phyloP scores from a whole-genome alignment of 306 rosid genomes.

The Hippophae rhamnoides region DNA sequence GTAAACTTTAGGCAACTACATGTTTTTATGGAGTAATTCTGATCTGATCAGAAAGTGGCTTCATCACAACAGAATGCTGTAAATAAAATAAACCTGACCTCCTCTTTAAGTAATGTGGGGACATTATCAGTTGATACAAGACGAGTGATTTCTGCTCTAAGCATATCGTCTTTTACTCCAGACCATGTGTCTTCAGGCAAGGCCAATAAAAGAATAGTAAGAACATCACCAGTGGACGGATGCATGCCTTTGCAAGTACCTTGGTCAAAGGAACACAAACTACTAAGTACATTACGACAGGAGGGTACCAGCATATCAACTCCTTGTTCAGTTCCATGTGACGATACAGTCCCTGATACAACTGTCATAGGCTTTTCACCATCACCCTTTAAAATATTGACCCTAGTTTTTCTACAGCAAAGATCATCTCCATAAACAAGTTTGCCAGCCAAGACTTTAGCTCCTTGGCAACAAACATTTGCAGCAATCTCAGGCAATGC shows the following conservation, averaged over 20 bases:
- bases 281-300: constrained; percentile 31
- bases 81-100: constrained; percentile 32
- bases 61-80: too few relatives aligned
- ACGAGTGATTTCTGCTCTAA: constrained; percentile 33
- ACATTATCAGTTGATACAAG: constrained; percentile 47
- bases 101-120: constrained; percentile 60
- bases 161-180: constrained; percentile 49
- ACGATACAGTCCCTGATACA: constrained; percentile 59
- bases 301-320: constrained; percentile 62
- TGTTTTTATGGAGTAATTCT: too few relatives aligned
- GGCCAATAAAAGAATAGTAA: constrained; percentile 66
- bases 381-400: constrained; percentile 33
- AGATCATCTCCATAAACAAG: constrained; percentile 16
- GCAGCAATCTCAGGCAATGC: constrained; percentile 43
- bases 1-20: too few relatives aligned
- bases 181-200: constrained; percentile 71
- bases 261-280: constrained; percentile 40
- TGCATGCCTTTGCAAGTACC: constrained; percentile 64
- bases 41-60: too few relatives aligned
- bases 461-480: constrained; percentile 62
- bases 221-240: constrained; percentile 70
- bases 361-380: constrained; percentile 43
- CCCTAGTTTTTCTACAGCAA: constrained; percentile 40
- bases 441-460: constrained; percentile 37
- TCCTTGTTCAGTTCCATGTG: constrained; percentile 45